These are phyloP conservation scores for Candida ovalis DNA, from an alignment of 805 yeast genomes.

Conservation along the genomic window DNA sequence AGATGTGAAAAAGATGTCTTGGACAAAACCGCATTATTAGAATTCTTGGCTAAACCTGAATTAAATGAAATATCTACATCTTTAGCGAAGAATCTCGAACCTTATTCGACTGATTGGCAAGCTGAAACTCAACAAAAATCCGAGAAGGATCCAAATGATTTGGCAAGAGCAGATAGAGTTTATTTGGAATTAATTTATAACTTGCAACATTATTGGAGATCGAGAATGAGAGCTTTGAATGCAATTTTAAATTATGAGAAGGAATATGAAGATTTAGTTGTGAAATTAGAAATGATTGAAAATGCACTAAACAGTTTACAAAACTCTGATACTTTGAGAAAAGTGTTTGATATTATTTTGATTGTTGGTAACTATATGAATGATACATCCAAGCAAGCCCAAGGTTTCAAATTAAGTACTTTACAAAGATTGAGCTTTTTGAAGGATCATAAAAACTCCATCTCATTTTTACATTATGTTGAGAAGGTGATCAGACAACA, in stretches of 20 bases:
- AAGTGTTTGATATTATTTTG: constrained; percentile 76
- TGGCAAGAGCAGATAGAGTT: constrained; percentile 84
- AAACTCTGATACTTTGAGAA: constrained; percentile 62
- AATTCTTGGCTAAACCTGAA: constrained; percentile 74
- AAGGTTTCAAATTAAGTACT: constrained; percentile 88
- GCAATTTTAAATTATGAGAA: constrained; percentile 67
- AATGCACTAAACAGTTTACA: constrained; percentile 65
- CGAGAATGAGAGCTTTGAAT: constrained; percentile 80
- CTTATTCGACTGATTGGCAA: constrained; percentile 75
- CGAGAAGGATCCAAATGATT: constrained; percentile 67
- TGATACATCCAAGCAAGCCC: constrained; percentile 85
- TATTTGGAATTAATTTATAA: constrained; percentile 81
- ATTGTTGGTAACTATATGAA: constrained; percentile 97
- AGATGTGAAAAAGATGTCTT: constrained; percentile 73
- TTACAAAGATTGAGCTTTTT: constrained; percentile 84
- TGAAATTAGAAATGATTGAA: constrained; percentile 67
- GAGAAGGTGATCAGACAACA: constrained; percentile 82
- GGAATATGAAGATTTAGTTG: constrained; percentile 70
- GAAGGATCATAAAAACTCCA: constrained; percentile 82
- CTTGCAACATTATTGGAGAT: constrained; percentile 84
- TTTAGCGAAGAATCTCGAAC: constrained; percentile 67
- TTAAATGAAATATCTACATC: constrained; percentile 72
- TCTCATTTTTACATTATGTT: constrained; percentile 89
- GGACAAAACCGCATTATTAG: constrained; percentile 69
- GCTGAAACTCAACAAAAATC: constrained; percentile 39